Evolutionary conservation across 1,284 basidiomycete species (phyloP).

Genomic region (Ceratobasidium sp.): DNA sequence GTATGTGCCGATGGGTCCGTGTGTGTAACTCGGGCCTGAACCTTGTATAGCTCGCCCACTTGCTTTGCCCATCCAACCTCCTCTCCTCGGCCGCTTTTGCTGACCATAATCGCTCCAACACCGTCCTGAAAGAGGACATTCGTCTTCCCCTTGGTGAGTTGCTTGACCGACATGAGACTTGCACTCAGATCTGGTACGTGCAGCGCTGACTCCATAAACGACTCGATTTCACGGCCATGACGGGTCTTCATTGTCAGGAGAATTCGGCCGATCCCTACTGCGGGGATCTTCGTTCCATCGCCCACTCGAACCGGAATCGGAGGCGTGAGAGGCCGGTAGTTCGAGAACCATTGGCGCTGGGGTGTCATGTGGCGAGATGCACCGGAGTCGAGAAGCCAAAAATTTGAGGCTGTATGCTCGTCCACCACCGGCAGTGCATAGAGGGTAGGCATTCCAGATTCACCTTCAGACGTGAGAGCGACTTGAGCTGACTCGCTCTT

Average conservation of each 20-base stretch:
- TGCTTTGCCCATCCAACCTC: not conserved
- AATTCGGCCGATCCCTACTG: slow-evolving; percentile 9
- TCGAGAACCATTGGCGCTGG: slow-evolving; percentile 7
- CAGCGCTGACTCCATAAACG: slow-evolving; percentile 1
- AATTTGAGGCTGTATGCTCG: no score
- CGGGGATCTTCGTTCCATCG: slow-evolving; percentile 10
- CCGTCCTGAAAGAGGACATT: slow-evolving; percentile 1
- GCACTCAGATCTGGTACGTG: slow-evolving; percentile 17
- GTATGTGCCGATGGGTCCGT: not conserved
- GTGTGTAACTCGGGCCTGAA: slow-evolving; percentile 11
- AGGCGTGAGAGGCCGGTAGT: not conserved
- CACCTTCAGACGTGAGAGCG: not conserved
- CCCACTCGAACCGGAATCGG: slow-evolving; percentile 20
- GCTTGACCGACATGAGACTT: not conserved
- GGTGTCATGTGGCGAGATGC: slow-evolving; percentile 28
- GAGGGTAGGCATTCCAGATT: not conserved
- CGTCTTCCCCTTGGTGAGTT: slow-evolving; percentile 1
- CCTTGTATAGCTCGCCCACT: slow-evolving; percentile 11
- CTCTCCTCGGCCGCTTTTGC: no score
- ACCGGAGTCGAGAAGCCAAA: not conserved
- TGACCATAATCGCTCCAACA: no score
- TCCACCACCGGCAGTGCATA: not conserved
- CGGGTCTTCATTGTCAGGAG: not conserved
- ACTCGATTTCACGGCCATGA: not conserved
- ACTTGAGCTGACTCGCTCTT: slow-evolving; percentile 23